These are phyloP conservation scores for Dothideomycetidae sp. DNA, from an alignment of 2,329 filamentous ascomycete genomes.

Conservation along the genomic window DNA sequence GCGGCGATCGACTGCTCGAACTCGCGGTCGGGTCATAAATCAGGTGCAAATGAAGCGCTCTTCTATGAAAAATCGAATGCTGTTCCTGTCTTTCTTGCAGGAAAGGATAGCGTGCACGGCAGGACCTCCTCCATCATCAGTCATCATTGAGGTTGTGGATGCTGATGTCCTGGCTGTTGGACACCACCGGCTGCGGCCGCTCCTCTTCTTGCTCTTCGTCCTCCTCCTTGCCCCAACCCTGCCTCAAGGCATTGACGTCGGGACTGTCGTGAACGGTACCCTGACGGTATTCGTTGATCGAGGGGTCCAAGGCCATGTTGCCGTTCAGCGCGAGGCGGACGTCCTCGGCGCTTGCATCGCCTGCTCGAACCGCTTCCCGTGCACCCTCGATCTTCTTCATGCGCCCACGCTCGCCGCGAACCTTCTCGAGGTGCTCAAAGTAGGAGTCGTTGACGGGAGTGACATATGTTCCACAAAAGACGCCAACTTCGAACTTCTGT, in stretches of 20 bases:
- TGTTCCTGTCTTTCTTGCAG: no score
- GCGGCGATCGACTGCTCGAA: no score
- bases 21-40: no score
- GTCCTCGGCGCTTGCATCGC: constrained; percentile 45
- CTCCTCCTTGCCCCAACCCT: constrained; percentile 14
- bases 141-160: constrained; percentile 41
- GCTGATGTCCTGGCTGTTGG: constrained; percentile 41
- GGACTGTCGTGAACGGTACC: constrained; percentile 12
- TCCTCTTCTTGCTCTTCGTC: constrained; percentile 18
- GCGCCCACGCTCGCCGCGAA: constrained; percentile 57
- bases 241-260: constrained; percentile 10
- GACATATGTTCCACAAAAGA: constrained; percentile 79
- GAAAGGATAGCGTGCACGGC: no score
- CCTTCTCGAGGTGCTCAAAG: constrained; percentile 62
- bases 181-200: constrained; percentile 17
- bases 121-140: no score
- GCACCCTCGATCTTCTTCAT: constrained; percentile 51
- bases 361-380: constrained; percentile 49
- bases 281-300: constrained; percentile 15
- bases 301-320: constrained; percentile 40
- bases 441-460: constrained; percentile 68
- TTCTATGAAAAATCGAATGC: no score
- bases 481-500: constrained; percentile 71
- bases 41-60: no score
- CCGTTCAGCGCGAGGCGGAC: constrained; percentile 38